phyloP scores from a whole-genome alignment of 495 filamentous ascomycete species.

The Pyronema domesticum region DNA sequence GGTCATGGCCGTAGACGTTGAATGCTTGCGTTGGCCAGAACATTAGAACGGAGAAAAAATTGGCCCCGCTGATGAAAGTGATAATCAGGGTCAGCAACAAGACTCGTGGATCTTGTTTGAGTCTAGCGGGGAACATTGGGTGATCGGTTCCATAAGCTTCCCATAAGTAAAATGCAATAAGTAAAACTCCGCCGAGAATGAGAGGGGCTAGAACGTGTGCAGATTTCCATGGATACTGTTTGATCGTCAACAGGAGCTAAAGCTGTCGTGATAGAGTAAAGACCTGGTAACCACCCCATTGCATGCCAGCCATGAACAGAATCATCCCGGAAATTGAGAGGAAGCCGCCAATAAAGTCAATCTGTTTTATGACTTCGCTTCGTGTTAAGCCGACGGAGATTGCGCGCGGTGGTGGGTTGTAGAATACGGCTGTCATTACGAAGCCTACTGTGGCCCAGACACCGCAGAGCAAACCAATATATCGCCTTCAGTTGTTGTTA shows the following conservation, averaged over 20 bases:
- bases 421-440: constrained; percentile 43
- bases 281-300: constrained; percentile 52
- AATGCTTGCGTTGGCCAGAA: constrained; percentile 60
- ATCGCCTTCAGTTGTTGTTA: constrained; percentile 25
- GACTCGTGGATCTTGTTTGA: constrained; percentile 46
- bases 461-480: constrained; percentile 42
- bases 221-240: constrained; percentile 39
- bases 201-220: constrained; percentile 43
- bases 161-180: constrained; percentile 42
- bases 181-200: constrained; percentile 35
- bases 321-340: constrained; percentile 48
- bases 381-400: constrained; percentile 34
- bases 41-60: constrained; percentile 57
- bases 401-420: constrained; percentile 44
- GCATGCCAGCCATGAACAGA: constrained; percentile 46
- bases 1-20: constrained; percentile 57
- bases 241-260: not conserved
- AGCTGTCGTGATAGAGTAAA: not conserved
- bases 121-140: constrained; percentile 47
- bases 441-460: constrained; percentile 46
- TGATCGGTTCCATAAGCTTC: constrained; percentile 41
- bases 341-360: constrained; percentile 52
- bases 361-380: constrained; percentile 35
- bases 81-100: constrained; percentile 48
- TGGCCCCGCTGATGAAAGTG: constrained; percentile 55